Evolutionary conservation across 805 yeast genomes (phyloP).

Genomic region (Metschnikowia matae): DNA sequence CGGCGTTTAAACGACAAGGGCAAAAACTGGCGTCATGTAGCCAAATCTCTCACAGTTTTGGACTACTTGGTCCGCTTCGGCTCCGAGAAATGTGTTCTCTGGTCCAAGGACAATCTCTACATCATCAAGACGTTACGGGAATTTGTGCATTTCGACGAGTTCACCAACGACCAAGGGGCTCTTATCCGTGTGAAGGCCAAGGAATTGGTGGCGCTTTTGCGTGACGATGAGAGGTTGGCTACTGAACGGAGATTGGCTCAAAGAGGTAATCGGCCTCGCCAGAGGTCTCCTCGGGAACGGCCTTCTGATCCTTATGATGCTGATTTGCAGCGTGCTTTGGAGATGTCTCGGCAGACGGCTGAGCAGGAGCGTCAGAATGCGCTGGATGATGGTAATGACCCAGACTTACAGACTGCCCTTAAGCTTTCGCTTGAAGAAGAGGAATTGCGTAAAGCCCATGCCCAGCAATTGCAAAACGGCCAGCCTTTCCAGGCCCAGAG

Average conservation of each 20-base stretch:
- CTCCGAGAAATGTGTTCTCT: slow-evolving; percentile 79
- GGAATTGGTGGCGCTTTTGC: slow-evolving; percentile 73
- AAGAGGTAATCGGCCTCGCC: neutral
- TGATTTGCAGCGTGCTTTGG: slow-evolving; percentile 76
- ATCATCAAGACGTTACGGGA: slow-evolving; percentile 87
- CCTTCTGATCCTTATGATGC: slow-evolving; percentile 53
- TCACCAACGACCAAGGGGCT: slow-evolving; percentile 81
- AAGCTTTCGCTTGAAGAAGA: slow-evolving; percentile 75
- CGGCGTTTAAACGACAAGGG: slow-evolving; percentile 92
- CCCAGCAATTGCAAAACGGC: slow-evolving; percentile 20
- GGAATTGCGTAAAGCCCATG: slow-evolving; percentile 51
- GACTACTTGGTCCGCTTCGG: slow-evolving; percentile 86
- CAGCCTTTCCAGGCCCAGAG: slow-evolving; percentile 14
- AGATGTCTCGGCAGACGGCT: slow-evolving; percentile 74
- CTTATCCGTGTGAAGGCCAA: slow-evolving; percentile 83
- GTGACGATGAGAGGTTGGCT: slow-evolving; percentile 75
- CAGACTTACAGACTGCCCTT: slow-evolving; percentile 65
- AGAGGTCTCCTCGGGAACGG: slow-evolving; percentile 2
- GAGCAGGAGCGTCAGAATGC: slow-evolving; percentile 67
- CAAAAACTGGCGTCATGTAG: slow-evolving; percentile 94
- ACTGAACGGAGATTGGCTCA: slow-evolving; percentile 56
- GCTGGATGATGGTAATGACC: slow-evolving; percentile 50
- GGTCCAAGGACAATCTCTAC: slow-evolving; percentile 89
- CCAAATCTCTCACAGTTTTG: slow-evolving; percentile 83
- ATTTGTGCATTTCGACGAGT: slow-evolving; percentile 76